These are phyloP conservation scores for Pontederia paniculata DNA, from an alignment of 176 grass and related monocot genomes.

Conservation along the genomic window DNA sequence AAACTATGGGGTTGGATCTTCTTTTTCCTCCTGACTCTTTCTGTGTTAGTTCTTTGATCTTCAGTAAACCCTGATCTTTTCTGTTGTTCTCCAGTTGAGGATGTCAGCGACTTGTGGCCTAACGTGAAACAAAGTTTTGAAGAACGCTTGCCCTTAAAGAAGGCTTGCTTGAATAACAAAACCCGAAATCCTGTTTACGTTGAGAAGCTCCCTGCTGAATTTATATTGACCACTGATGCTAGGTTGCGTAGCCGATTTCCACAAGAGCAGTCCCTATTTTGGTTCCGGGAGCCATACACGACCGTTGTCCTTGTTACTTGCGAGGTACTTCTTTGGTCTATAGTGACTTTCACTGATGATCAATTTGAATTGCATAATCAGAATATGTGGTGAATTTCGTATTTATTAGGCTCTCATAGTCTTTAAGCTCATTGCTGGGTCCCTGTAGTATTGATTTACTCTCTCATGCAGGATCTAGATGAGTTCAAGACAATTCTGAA, in stretches of 20 bases:
- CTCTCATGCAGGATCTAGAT: conserved; percentile 67
- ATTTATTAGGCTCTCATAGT: background rate
- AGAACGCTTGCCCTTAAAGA: conserved; percentile 64
- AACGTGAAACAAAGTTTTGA: conserved; percentile 72
- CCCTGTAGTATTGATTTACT: conserved; percentile 5
- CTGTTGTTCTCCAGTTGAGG: conserved; percentile 57
- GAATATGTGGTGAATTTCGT: background rate
- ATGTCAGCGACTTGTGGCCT: conserved; percentile 93
- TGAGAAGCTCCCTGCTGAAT: conserved; percentile 69
- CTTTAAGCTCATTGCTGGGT: conserved; percentile 6
- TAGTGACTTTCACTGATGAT: conserved; percentile 9
- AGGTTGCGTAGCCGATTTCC: conserved; percentile 87
- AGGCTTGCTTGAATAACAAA: conserved; percentile 89
- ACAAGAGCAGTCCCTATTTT: conserved; percentile 91
- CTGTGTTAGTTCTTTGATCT: conserved; percentile 1
- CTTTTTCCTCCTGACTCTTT: background rate
- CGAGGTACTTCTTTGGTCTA: conserved; percentile 38
- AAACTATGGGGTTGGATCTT: background rate
- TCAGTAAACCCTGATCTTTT: conserved; percentile 7
- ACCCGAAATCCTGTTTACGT: conserved; percentile 76
- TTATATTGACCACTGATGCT: conserved; percentile 90
- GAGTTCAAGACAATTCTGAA: conserved; percentile 97
- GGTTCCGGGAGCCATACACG: conserved; percentile 89
- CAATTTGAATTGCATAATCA: background rate
- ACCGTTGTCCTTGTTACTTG: conserved; percentile 85